Evolutionary conservation across 2,329 filamentous ascomycete genomes (phyloP).

Genomic region (Fulvia fulva): DNA sequence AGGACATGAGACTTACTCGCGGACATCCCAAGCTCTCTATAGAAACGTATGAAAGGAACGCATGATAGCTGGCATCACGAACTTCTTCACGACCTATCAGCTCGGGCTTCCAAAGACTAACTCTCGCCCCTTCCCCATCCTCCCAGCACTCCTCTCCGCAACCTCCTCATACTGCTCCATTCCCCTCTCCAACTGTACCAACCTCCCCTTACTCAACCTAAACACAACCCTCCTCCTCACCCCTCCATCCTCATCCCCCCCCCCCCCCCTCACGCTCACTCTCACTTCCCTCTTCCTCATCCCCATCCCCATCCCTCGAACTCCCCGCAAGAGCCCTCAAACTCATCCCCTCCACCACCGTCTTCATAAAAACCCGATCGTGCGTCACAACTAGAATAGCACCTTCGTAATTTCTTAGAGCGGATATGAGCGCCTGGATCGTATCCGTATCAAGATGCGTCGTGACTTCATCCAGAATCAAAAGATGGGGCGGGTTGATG

Average conservation of each 20-base stretch:
- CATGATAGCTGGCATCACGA: too few relatives aligned
- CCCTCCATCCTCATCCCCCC: background rate
- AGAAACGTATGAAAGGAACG: background rate
- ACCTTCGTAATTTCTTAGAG: conserved; percentile 65
- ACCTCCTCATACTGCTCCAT: conserved; percentile 24
- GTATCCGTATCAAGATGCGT: conserved; percentile 83
- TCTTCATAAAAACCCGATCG: conserved; percentile 75
- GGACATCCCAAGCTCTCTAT: conserved; percentile 1
- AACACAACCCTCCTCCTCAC: conserved; percentile 15
- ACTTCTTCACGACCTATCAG: too few relatives aligned
- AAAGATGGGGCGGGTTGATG: conserved; percentile 64
- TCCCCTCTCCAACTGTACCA: conserved; percentile 13
- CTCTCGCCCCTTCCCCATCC: conserved; percentile 10
- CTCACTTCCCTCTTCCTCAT: conserved; percentile 14
- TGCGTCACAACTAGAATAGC: conserved; percentile 75
- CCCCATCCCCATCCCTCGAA: conserved; percentile 22
- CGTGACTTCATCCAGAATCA: conserved; percentile 76
- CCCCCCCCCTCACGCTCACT: conserved; percentile 12
- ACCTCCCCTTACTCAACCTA: conserved; percentile 16
- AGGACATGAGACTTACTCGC: conserved; percentile 5
- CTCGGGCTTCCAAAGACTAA: too few relatives aligned
- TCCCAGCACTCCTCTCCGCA: conserved; percentile 15
- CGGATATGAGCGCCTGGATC: conserved; percentile 65
- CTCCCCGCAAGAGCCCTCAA: conserved; percentile 13
- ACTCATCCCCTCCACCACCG: conserved; percentile 61